Base-by-base conservation (phyloP, 2,329 filamentous ascomycete species). In the Hymenoscyphus occultus region DNA sequence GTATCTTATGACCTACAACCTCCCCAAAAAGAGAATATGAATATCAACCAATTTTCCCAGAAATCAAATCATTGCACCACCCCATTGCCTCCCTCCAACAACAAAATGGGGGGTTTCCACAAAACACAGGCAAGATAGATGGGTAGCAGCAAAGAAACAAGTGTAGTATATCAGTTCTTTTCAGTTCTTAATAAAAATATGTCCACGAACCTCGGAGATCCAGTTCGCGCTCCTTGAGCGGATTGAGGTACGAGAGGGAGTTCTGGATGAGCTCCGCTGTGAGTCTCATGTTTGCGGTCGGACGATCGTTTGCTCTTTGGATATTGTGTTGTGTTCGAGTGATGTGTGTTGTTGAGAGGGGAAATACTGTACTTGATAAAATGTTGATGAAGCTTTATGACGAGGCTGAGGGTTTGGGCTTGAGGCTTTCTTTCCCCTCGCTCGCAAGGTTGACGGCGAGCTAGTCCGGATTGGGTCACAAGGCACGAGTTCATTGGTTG, bases 191-290 rank as follows among this genome's bases (percentile, higher is more conserved):
- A 73, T 56, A 54, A 48, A 51, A 54, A 54, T 22, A 28, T 54
- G 19, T 54, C 70, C 73, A 87, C 93, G 88, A 91, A 98, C 95
- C 95, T 97, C 95, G 89, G 75, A 99, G 92, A 84, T 98, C 93
- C 79, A 99, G 88, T 86, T 99, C 95, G 80, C 95, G 92, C 86
- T 99, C 95, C 82, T 95, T 96, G 79, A 99, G 86, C 78, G 94
- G 93, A 81, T 98, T 99, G 81, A 98, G 90, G 85, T 97, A 99
- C 78, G 94, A 97, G 73, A 97, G 90, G 77, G 95, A 97, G 79
- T 87, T 89, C 80, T 92, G 87, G 81, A 99, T 96, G 76, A 98
- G 88, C 79, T 98, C 95, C 73, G 92, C 89, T 69, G 94, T 97
- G 81, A 99, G 88, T 84, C 94, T 90, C 95, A 99, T 98, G 9